These are phyloP conservation scores for Pyrus hybrid DNA, from an alignment of 331 rosid species.

Conservation along the genomic window DNA sequence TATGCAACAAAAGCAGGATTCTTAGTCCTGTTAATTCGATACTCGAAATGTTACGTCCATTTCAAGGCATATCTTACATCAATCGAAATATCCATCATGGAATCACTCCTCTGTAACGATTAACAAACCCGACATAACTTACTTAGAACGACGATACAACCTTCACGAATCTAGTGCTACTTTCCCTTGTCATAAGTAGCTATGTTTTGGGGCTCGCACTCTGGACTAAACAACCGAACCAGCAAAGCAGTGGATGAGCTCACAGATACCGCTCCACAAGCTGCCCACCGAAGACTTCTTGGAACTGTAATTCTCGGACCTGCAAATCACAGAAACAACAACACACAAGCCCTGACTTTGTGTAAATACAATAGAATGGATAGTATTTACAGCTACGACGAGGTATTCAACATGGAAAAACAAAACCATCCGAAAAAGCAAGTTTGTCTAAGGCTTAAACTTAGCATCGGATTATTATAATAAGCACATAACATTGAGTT, in stretches of 20 bases:
- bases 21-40: too few relatives aligned
- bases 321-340: conserved; percentile 25
- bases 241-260: conserved; percentile 79
- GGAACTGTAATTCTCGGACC: conserved; percentile 84
- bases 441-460: neutral
- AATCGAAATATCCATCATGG: neutral
- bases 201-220: conserved; percentile 94
- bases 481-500: neutral
- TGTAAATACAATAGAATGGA: neutral
- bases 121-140: neutral
- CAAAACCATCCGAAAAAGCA: neutral
- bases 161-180: conserved; percentile 9
- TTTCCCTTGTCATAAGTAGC: conserved; percentile 77
- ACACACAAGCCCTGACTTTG: neutral
- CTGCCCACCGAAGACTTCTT: conserved; percentile 87
- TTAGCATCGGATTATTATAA: neutral
- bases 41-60: neutral
- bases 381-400: neutral
- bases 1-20: too few relatives aligned
- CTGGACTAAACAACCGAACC: conserved; percentile 81
- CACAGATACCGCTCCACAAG: conserved; percentile 68
- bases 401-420: neutral
- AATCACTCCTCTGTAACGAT: neutral
- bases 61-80: neutral
- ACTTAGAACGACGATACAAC: neutral